phyloP scores from a whole-genome alignment of 2,329 filamentous ascomycete genomes.

The Xylaria sp. region DNA sequence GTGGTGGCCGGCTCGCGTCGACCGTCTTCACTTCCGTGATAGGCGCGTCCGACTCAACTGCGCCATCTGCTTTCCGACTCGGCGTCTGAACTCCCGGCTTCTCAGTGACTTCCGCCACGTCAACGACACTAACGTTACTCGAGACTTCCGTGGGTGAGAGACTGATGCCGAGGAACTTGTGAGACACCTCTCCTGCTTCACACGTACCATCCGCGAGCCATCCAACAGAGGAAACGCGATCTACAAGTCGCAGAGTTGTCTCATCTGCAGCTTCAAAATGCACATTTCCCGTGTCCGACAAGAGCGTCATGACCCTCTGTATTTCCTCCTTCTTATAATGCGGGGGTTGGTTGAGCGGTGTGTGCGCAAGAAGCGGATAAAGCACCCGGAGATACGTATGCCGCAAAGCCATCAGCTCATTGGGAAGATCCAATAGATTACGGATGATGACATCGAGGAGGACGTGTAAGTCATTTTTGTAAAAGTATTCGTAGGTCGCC shows the following conservation, averaged over 20 bases:
- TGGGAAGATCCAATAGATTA: constrained; percentile 90
- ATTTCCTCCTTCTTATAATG: constrained; percentile 92
- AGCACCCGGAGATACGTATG: constrained; percentile 94
- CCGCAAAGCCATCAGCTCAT: constrained; percentile 69
- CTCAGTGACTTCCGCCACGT: constrained; percentile 74
- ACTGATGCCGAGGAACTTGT: constrained; percentile 64
- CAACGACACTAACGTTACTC: constrained; percentile 69
- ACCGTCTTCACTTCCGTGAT: not conserved
- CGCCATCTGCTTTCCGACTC: constrained; percentile 47
- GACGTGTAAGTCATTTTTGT: constrained; percentile 93
- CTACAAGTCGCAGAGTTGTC: constrained; percentile 71
- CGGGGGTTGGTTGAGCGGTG: constrained; percentile 77
- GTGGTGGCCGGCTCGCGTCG: constrained; percentile 1
- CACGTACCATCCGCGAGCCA: constrained; percentile 52
- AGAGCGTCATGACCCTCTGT: constrained; percentile 64
- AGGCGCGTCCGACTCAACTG: constrained; percentile 12
- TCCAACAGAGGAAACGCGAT: constrained; percentile 65
- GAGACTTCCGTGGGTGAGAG: constrained; percentile 59
- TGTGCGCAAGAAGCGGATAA: constrained; percentile 84
- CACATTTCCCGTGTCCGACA: constrained; percentile 59
- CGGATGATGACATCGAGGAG: constrained; percentile 93
- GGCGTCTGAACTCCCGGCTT: constrained; percentile 79
- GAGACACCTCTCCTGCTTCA: constrained; percentile 45
- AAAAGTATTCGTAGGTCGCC: constrained; percentile 94
- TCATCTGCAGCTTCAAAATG: constrained; percentile 79